Evolutionary conservation across 176 grass and related monocot species (phyloP).

Genomic region (Otatea glauca): DNA sequence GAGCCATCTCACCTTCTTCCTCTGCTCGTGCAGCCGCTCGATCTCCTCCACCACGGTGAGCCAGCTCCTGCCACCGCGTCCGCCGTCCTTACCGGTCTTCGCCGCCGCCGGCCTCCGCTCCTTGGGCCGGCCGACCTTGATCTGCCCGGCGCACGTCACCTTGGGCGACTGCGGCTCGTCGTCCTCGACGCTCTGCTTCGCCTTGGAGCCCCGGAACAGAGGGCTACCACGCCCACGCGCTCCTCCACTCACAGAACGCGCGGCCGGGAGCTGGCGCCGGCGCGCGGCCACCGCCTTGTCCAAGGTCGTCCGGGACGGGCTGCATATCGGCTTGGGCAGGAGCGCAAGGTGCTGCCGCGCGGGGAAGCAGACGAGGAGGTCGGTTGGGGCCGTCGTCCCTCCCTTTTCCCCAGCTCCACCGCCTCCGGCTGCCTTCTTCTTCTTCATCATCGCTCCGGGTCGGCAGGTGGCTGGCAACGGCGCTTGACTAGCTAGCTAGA

Average conservation of each 20-base stretch:
- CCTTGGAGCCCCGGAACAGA: slow-evolving; percentile 51
- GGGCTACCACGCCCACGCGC: slow-evolving; percentile 55
- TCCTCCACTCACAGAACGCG: not conserved
- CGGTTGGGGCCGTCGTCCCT: slow-evolving; percentile 46
- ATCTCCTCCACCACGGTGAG: slow-evolving; percentile 55
- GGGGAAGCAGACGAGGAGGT: slow-evolving; percentile 84
- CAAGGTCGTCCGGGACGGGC: slow-evolving; percentile 62
- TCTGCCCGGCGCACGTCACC: slow-evolving; percentile 88
- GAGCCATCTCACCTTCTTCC: slow-evolving; percentile 75
- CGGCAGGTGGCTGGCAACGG: not conserved
- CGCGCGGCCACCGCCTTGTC: slow-evolving; percentile 62
- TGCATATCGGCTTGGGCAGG: slow-evolving; percentile 78
- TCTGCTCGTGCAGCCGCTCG: slow-evolving; percentile 46
- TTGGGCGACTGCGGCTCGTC: slow-evolving; percentile 85
- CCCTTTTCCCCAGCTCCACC: not conserved
- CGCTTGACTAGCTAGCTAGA: not conserved
- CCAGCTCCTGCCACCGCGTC: slow-evolving; percentile 28
- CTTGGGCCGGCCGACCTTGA: slow-evolving; percentile 65
- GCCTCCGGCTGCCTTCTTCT: not conserved
- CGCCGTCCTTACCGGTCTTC: not conserved
- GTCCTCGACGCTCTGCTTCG: slow-evolving; percentile 41
- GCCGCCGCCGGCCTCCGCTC: slow-evolving; percentile 37
- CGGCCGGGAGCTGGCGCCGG: slow-evolving; percentile 37
- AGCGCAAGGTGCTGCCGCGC: slow-evolving; percentile 69
- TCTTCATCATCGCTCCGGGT: slow-evolving; percentile 39